Evolutionary conservation across 2,329 filamentous ascomycete genomes (phyloP).

Genomic region (Nannizzia gypsea): DNA sequence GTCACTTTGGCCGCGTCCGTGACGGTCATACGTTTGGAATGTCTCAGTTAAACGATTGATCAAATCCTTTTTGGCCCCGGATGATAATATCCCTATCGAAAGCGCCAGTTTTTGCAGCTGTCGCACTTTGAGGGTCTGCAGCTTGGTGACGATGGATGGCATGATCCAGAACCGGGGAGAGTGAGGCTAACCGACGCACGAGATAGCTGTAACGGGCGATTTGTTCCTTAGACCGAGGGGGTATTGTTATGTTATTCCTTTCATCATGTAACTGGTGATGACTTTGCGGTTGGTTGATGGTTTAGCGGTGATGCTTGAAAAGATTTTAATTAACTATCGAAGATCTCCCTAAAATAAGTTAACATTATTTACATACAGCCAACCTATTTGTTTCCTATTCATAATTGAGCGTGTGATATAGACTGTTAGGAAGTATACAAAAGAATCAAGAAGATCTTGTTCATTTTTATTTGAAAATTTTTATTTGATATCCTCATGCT

Average conservation of each 20-base stretch:
- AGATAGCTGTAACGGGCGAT: not conserved
- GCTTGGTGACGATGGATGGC: slow-evolving; percentile 18
- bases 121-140: slow-evolving; percentile 37
- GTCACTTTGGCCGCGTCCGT: slow-evolving; percentile 5
- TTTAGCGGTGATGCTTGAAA: too few relatives aligned
- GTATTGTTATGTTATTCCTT: not conserved
- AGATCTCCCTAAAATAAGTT: too few relatives aligned
- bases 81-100: slow-evolving; percentile 47
- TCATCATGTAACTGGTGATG: too few relatives aligned
- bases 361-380: not conserved
- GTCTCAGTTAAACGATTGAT: slow-evolving; percentile 36
- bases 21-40: not conserved
- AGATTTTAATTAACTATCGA: too few relatives aligned
- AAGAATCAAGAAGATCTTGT: not conserved
- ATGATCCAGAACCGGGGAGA: not conserved
- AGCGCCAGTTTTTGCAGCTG: slow-evolving; percentile 49
- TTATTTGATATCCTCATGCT: not conserved
- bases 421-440: not conserved
- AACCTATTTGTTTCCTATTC: not conserved
- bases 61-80: slow-evolving; percentile 50
- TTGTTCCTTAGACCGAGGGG: not conserved
- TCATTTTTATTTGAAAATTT: not conserved
- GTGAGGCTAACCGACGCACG: not conserved
- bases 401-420: not conserved
- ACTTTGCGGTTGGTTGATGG: too few relatives aligned